Evolutionary conservation across 2,329 filamentous ascomycete genomes (phyloP), one percentile per base, ranked within the genome.

Genomic region (Pseudogymnoascus sp.): DNA sequence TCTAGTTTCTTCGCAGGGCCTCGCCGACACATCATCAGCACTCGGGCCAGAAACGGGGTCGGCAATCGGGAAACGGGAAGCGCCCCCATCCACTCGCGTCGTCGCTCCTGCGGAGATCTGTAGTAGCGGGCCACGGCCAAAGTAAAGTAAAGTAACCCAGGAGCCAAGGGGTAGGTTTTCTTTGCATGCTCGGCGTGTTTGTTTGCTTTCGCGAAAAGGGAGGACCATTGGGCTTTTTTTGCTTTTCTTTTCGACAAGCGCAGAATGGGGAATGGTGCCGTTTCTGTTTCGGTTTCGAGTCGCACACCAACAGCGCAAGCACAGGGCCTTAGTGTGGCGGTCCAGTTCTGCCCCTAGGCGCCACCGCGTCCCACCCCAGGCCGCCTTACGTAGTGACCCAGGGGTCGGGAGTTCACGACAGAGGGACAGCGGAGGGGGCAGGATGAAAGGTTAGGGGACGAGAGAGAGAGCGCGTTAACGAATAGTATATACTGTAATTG

Each of bases 1-100:
- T 54, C 21, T 54, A 16, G 23, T 10, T 31, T 54, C 31, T 31
- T n/a, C 5, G 18, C 26, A 54, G 47, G 47, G n/a, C 23, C 47
- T 31, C 26, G 47, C 47, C 47, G 47, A 31, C n/a, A 31, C 47
- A 54, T 16, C 47, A 54, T 12, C 47, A 54, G 47, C 26, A 54
- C 47, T 54, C 47, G 47, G 47, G 47, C 47, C 47, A 54, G 47
- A 54, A 54, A 54, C 47, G 47, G 26, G 47, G 47, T 54, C 47
- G 47, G 47, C 47, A 54, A 54, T 54, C 26, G 47, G 47, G 47
- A 54, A 31, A 54, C 26, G 47, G 47, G 47, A 54, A 31, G 47
- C 47, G 47, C 47, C 47, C 47, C 47, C 47, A 54, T 54, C 47
- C 47, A 54, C 47, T 54, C 47, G 26, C 47, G 47, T 54, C 47